phyloP scores from a whole-genome alignment of 169 alveolate species.

The Blepharisma undulans region DNA sequence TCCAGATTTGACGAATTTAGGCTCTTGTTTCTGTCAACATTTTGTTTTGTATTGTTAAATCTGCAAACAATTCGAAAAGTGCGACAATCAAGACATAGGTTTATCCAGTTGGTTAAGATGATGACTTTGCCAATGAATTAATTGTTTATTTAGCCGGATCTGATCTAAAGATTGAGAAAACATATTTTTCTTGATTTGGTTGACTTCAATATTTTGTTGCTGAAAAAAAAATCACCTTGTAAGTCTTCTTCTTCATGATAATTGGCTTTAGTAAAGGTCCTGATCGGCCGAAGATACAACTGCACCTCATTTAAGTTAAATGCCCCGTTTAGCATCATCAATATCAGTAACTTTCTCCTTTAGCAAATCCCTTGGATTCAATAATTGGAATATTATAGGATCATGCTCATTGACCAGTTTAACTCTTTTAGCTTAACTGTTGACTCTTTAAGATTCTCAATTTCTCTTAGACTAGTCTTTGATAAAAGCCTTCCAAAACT shows the following conservation, averaged over 20 bases:
- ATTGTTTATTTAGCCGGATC: slow-evolving; percentile 97
- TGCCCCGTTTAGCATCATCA: background rate
- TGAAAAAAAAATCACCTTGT: slow-evolving; percentile 98
- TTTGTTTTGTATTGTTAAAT: slow-evolving; percentile 91
- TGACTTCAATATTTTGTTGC: slow-evolving; percentile 94
- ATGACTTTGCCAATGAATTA: slow-evolving; percentile 95
- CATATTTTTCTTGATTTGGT: slow-evolving; percentile 95
- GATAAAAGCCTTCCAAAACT: background rate
- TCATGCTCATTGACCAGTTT: slow-evolving; percentile 1
- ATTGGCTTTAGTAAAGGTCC: slow-evolving; percentile 95
- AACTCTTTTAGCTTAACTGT: background rate
- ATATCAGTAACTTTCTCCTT: no score
- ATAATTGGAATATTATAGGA: background rate
- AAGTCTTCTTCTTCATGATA: slow-evolving; percentile 97
- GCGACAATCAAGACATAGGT: slow-evolving; percentile 98
- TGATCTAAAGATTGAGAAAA: slow-evolving; percentile 95
- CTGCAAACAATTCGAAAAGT: slow-evolving; percentile 98
- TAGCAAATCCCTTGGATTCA: background rate
- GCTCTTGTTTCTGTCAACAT: slow-evolving; percentile 95
- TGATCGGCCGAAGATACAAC: slow-evolving; percentile 93
- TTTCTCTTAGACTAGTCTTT: background rate
- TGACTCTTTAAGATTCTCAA: background rate
- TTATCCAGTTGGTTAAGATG: slow-evolving; percentile 95
- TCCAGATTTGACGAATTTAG: slow-evolving; percentile 94
- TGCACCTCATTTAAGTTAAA: slow-evolving; percentile 95